Evolutionary conservation across 148 eudicot genomes (phyloP).

Genomic region (Camellia lanceoleosa): DNA sequence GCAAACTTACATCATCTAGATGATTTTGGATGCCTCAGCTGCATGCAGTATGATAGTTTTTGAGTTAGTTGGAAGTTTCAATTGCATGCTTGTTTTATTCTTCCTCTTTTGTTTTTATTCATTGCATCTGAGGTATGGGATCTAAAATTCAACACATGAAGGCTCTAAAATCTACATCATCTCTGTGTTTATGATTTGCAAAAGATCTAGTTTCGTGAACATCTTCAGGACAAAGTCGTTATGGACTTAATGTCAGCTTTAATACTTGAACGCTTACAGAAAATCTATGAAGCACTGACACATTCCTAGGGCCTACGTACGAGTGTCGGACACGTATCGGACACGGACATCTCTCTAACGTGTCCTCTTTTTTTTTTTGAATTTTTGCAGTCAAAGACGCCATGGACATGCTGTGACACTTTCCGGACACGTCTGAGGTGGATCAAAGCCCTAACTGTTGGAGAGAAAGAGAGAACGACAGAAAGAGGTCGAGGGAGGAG

Average conservation of each 20-base stretch:
- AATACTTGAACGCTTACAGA: neutral
- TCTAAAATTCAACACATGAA: neutral
- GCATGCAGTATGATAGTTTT: neutral
- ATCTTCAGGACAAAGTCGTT: neutral
- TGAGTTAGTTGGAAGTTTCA: neutral
- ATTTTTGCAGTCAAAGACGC: too few relatives aligned
- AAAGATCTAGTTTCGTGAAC: neutral
- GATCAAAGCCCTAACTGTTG: too few relatives aligned
- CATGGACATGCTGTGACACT: too few relatives aligned
- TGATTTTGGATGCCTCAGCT: conserved; percentile 2
- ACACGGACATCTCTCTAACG: too few relatives aligned
- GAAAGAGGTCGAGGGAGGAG: too few relatives aligned
- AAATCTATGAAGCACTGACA: neutral
- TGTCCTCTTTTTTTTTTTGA: too few relatives aligned
- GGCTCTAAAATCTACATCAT: neutral
- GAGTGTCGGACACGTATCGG: too few relatives aligned
- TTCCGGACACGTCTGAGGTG: too few relatives aligned
- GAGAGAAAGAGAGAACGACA: too few relatives aligned
- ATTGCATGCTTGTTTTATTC: neutral
- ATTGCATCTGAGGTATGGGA: neutral
- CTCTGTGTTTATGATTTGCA: neutral
- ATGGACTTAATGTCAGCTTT: neutral
- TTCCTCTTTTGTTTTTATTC: neutral
- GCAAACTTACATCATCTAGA: neutral
- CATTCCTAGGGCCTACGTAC: too few relatives aligned